Evolutionary conservation across 176 grass and related monocot species (phyloP).

Genomic region (Bonia amplexicaulis): DNA sequence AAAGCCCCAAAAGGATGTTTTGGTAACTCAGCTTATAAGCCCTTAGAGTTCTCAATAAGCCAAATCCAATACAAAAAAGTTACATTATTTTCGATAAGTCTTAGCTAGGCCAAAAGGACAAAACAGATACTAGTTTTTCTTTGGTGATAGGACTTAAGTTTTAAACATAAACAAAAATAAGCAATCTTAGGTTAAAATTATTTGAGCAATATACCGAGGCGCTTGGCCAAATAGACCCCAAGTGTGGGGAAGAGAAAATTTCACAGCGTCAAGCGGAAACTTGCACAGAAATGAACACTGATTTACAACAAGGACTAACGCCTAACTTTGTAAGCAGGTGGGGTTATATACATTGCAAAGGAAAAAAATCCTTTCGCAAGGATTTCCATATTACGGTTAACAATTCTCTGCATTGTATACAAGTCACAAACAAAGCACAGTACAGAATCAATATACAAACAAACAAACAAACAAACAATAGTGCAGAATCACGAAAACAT

Average conservation of each 20-base stretch:
- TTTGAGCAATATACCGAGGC: not conserved
- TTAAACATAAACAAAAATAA: not conserved
- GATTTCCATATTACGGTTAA: slow-evolving; percentile 1
- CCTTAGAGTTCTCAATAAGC: not conserved
- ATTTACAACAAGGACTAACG: not conserved
- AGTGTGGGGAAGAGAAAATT: not conserved
- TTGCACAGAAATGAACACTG: not conserved
- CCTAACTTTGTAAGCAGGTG: not conserved
- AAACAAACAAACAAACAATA: not conserved
- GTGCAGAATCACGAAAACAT: not conserved
- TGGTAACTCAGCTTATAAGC: not conserved
- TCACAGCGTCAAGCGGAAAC: not conserved
- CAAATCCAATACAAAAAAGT: not conserved
- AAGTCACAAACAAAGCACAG: not conserved
- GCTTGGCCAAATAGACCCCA: not conserved
- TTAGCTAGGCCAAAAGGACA: not conserved
- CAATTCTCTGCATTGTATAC: not conserved
- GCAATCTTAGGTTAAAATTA: not conserved
- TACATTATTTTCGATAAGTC: not conserved
- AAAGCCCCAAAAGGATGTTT: not conserved
- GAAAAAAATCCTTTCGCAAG: not conserved
- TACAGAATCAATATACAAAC: not conserved
- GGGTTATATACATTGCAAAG: not conserved
- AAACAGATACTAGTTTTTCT: not conserved
- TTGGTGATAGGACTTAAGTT: not conserved